These are phyloP conservation scores for Nitzschia sp. DNA, from an alignment of 108 stramenopile genomes.

Conservation along the genomic window DNA sequence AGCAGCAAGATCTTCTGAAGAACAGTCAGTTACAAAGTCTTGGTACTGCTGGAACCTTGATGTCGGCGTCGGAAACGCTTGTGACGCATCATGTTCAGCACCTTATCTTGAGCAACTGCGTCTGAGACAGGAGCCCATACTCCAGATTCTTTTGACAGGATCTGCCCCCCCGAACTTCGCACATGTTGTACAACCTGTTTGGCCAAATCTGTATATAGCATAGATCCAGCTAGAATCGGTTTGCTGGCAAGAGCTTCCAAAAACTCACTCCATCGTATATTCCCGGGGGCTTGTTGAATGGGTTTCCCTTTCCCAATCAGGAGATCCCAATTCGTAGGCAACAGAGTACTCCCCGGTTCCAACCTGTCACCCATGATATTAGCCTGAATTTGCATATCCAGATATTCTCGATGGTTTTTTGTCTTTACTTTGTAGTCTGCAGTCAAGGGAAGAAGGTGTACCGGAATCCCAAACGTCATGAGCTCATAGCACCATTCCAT, in stretches of 20 bases:
- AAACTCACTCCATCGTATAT: conserved; percentile 5
- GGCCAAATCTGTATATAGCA: conserved; percentile 11
- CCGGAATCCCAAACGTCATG: conserved; percentile 30
- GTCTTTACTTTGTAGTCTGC: conserved; percentile 24
- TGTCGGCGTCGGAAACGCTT: conserved; percentile 1
- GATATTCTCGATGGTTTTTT: conserved; percentile 24
- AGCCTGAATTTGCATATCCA: not conserved
- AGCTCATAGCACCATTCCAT: conserved; percentile 28
- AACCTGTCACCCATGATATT: not conserved
- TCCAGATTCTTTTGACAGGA: conserved; percentile 12
- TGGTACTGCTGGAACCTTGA: too few species aligned
- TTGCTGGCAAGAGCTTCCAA: conserved; percentile 10
- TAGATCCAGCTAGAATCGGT: not conserved
- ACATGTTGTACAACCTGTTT: conserved; percentile 14
- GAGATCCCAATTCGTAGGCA: conserved; percentile 19
- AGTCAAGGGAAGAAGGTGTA: conserved; percentile 19
- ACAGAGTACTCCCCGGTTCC: not conserved
- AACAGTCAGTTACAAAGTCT: not conserved
- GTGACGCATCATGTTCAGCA: conserved; percentile 25
- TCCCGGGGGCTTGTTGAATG: conserved; percentile 24
- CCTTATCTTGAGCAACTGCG: conserved; percentile 18
- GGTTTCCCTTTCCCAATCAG: conserved; percentile 34
- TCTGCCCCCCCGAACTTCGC: conserved; percentile 2
- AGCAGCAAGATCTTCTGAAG: not conserved
- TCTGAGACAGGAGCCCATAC: conserved; percentile 16